Evolutionary conservation across 768 basidiomycete genomes (phyloP), one percentile per base, ranked within the genome.

Genomic region (Mycena indigotica): DNA sequence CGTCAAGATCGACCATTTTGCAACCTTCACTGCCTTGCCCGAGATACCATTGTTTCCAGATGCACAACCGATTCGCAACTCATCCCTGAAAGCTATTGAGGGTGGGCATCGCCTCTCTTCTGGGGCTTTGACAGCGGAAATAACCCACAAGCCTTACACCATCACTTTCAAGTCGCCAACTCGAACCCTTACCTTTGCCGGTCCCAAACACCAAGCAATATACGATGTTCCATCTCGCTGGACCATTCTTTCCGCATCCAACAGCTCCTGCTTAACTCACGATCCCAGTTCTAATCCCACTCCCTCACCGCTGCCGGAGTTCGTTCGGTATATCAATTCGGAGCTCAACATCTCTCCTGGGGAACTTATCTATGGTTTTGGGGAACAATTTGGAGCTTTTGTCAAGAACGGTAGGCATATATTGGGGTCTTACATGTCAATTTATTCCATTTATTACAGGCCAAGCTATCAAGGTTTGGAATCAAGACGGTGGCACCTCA

Each of bases 401-500:
- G 80, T 88, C 5, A 91, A 90, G 76, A 89, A 90, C 61, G 88
- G 88, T 81, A 71, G 56, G 80, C 64, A n/a, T 52, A 63, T 40
- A 62, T 62, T 56, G n/a, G n/a, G n/a, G 64, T 21, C 64, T 67
- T 13, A 56, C 54, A 39, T 65, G 60, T 52, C 71, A 17, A 29
- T 41, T 13, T n/a, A 55, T 58, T 1, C 53, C 28, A 40, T 10
- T 30, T 17, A 48, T 29, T 57, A 48, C 56, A 84, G 82, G 84
- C 28, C 86, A 85, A 66, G 65, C 78, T 4, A 73, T 89, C 44
- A 82, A 78, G 58, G 72, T 88, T 3, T 90, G 88, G 89, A 88
- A 89, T 62, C 81, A 84, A 68, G 88, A 90, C 64, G 88, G 88
- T 23, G 88, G 89, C 28, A 91, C 87, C 1, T 86, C 85, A 8